Evolutionary conservation across 108 stramenopile species (phyloP).

Genomic region (Pseudonitzschia delicatissima): DNA sequence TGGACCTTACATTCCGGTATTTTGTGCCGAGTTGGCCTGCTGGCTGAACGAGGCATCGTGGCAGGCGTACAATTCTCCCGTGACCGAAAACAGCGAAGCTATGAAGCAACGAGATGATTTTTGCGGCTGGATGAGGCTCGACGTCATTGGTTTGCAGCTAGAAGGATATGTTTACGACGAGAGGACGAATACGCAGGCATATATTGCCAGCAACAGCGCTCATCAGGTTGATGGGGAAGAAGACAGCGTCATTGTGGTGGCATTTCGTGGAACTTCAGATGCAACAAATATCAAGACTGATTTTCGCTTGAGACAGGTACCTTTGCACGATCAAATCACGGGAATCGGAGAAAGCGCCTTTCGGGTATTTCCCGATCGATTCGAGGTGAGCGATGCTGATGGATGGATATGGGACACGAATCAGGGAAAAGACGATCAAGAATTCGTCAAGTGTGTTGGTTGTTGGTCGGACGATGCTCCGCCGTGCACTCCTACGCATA

Average conservation of each 20-base stretch:
- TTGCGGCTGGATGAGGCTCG: conserved; percentile 67
- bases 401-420: conserved; percentile 45
- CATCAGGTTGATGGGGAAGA: conserved; percentile 78
- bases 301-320: conserved; percentile 66
- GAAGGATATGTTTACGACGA: conserved; percentile 72
- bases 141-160: conserved; percentile 64
- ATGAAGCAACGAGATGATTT: conserved; percentile 42
- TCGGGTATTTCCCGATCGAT: conserved; percentile 46
- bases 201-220: conserved; percentile 63
- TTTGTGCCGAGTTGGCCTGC: conserved; percentile 87
- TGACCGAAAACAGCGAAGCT: conserved; percentile 2
- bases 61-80: conserved; percentile 89
- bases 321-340: conserved; percentile 60
- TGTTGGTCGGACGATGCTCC: conserved; percentile 14
- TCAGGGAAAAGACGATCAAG: not conserved
- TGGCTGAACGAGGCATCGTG: conserved; percentile 85
- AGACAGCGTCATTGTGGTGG: conserved; percentile 82
- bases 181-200: conserved; percentile 69
- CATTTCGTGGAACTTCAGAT: conserved; percentile 88
- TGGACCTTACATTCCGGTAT: conserved; percentile 68
- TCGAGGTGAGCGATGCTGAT: conserved; percentile 30
- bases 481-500: conserved; percentile 27
- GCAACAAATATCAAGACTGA: conserved; percentile 78
- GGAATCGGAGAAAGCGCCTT: conserved; percentile 47
- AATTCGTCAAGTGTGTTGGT: conserved; percentile 19